Evolutionary conservation across 164 flowering plant species (phyloP).

Genomic region (Chimonanthus praecox): DNA sequence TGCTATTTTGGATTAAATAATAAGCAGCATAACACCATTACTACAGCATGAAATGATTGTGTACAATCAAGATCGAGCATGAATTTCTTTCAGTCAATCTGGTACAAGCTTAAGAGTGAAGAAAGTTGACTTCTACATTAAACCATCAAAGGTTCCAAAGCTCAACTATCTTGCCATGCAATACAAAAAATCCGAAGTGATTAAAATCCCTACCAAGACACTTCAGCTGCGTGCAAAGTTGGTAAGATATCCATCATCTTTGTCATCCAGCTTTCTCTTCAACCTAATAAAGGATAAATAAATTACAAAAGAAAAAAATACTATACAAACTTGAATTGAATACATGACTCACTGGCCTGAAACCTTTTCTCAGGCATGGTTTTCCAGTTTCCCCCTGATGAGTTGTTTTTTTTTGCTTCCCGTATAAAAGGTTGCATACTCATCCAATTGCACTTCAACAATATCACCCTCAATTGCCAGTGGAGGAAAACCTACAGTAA

Average conservation of each 20-base stretch:
- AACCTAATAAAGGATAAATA: constrained; percentile 1
- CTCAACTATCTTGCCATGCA: too few species aligned
- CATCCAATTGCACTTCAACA: not conserved
- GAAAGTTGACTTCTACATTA: too few species aligned
- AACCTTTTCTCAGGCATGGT: not conserved
- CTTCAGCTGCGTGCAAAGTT: constrained; percentile 10
- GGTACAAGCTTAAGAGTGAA: not conserved
- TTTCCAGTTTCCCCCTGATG: not conserved
- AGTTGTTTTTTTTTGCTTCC: not conserved
- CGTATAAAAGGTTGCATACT: not conserved
- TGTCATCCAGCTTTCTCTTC: constrained; percentile 16
- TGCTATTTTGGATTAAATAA: too few species aligned
- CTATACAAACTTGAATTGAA: not conserved
- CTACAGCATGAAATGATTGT: too few species aligned
- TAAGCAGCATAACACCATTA: too few species aligned
- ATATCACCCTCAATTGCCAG: not conserved
- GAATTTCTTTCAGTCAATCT: too few species aligned
- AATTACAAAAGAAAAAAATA: not conserved
- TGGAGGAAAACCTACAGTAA: not conserved
- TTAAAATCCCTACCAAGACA: not conserved
- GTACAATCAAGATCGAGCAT: too few species aligned
- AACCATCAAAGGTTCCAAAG: too few species aligned
- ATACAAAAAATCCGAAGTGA: not conserved
- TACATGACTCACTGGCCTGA: not conserved
- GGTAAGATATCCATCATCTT: constrained; percentile 10